Conservation (phyloP, 2,329 filamentous ascomycete genomes). For the Diaporthe amygdali region DNA sequence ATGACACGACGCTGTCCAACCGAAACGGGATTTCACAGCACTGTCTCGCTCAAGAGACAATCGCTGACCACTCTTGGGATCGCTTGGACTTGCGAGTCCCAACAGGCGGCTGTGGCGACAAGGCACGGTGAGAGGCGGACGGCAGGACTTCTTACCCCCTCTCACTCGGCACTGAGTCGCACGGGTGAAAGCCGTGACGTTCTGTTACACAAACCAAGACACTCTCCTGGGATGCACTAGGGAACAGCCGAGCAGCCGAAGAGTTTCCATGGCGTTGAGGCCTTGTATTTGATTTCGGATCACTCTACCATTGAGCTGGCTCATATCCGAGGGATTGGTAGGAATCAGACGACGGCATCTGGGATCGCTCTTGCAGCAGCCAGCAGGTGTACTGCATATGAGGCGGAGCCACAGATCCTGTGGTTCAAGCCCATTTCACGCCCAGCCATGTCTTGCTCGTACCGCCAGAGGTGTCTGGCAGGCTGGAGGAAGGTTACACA, state of each 20-base stretch:
- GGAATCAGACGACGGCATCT: neutral
- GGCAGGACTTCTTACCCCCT: neutral
- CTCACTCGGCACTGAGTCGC: neutral
- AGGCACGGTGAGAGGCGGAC: neutral
- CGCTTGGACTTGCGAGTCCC: neutral
- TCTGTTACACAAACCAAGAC: conserved; percentile 21
- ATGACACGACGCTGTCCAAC: conserved; percentile 11
- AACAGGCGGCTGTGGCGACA: neutral
- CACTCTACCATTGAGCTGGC: neutral
- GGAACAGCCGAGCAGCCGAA: neutral
- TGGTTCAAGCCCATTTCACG: conserved; percentile 5
- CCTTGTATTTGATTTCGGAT: neutral
- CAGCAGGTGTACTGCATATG: conserved; percentile 13
- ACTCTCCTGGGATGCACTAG: neutral
- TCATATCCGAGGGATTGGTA: neutral
- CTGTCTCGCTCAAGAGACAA: conserved; percentile 22
- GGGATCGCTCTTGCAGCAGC: conserved; percentile 15
- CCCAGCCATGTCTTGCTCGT: conserved; percentile 22
- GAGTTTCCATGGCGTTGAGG: neutral
- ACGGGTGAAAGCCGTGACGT: neutral
- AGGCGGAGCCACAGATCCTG: conserved; percentile 8
- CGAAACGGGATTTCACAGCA: conserved; percentile 8
- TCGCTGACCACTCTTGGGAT: neutral
- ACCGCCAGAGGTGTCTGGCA: conserved; percentile 21
- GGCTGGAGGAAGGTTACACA: conserved; percentile 18